Conservation (phyloP, 805 yeast genomes). For the Candida oleophila region DNA sequence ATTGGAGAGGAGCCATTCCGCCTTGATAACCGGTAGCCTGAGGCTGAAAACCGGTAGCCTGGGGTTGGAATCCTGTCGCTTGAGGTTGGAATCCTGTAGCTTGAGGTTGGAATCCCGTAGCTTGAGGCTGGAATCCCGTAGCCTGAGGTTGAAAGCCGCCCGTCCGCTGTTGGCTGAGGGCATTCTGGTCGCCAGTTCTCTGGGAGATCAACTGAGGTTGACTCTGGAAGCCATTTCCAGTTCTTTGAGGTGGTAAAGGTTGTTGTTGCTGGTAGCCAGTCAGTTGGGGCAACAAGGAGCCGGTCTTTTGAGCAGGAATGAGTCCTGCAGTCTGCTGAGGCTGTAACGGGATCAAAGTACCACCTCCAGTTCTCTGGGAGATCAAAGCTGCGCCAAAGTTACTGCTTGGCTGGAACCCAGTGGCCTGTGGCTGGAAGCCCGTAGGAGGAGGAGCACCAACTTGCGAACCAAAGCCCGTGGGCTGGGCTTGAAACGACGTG, state of each 20-base stretch:
- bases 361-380: slow-evolving; percentile 48
- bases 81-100: slow-evolving; percentile 32
- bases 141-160: slow-evolving; percentile 24
- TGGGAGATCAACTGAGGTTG: slow-evolving; percentile 12
- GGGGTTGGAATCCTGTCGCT: slow-evolving; percentile 18
- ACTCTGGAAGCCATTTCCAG: slow-evolving; percentile 27
- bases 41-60: slow-evolving; percentile 35
- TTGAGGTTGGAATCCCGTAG: slow-evolving; percentile 20
- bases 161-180: slow-evolving; percentile 9
- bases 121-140: slow-evolving; percentile 21
- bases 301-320: slow-evolving; percentile 47
- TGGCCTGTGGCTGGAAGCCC: slow-evolving; percentile 29
- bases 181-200: slow-evolving; percentile 10
- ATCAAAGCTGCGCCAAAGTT: slow-evolving; percentile 16
- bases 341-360: slow-evolving; percentile 45
- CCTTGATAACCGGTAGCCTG: slow-evolving; percentile 48
- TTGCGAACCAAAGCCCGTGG: slow-evolving; percentile 25
- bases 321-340: slow-evolving; percentile 73
- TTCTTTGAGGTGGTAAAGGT: slow-evolving; percentile 19
- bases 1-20: slow-evolving; percentile 28
- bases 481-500: slow-evolving; percentile 39
- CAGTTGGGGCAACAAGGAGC: slow-evolving; percentile 25
- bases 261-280: slow-evolving; percentile 18
- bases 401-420: slow-evolving; percentile 13
- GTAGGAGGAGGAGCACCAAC: slow-evolving; percentile 25